Percentiles rank a stretch among this genome's conserved stretches.
Conservation (phyloP, 768 basidiomycete species). For the Clathrus columnatus region DNA sequence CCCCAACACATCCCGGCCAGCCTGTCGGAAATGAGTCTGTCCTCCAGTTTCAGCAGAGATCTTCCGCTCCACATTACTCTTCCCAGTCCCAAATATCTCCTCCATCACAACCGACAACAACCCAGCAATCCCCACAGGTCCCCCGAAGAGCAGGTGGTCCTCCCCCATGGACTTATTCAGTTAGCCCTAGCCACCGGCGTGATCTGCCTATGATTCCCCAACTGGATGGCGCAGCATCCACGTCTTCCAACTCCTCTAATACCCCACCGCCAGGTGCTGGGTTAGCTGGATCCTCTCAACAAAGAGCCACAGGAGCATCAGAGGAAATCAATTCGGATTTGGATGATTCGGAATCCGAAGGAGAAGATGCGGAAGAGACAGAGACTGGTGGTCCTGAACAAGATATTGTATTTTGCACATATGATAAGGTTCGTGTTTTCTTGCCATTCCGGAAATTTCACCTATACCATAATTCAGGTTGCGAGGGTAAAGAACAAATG, state of each 20-base stretch:
- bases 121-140: not conserved
- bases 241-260: constrained; percentile 62
- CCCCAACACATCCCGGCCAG: constrained; percentile 40
- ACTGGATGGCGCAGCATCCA: constrained; percentile 65
- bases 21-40: constrained; percentile 53
- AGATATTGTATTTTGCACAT: constrained; percentile 97
- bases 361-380: constrained; percentile 74
- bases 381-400: constrained; percentile 69
- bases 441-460: not conserved
- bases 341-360: constrained; percentile 80
- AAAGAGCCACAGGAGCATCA: constrained; percentile 38
- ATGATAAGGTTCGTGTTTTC: constrained; percentile 72
- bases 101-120: constrained; percentile 6
- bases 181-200: constrained; percentile 7
- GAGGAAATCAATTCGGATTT: constrained; percentile 96
- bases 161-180: constrained; percentile 4
- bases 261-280: constrained; percentile 58
- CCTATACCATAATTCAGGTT: constrained; percentile 45
- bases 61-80: constrained; percentile 18
- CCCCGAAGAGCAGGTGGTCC: constrained; percentile 2
- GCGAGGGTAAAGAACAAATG: constrained; percentile 99
- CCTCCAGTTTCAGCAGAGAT: constrained; percentile 40
- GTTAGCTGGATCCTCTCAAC: constrained; percentile 59
- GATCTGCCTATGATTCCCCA: constrained; percentile 49
- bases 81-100: constrained; percentile 18